Evolutionary conservation across 257 asterid genomes (phyloP), one percentile per base, ranked within the genome.

Genomic region (Vinca minor): DNA sequence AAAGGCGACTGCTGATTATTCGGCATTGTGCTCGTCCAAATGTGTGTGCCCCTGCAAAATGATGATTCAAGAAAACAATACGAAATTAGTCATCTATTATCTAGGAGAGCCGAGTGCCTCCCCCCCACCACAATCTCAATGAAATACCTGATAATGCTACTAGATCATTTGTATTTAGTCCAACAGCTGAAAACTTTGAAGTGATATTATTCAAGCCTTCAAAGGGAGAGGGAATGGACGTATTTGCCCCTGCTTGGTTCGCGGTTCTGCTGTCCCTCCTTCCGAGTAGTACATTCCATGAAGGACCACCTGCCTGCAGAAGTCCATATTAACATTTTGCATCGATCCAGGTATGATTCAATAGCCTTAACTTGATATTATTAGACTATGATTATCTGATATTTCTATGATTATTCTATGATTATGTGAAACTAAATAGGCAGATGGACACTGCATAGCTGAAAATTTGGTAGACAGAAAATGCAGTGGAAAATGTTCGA

Each of bases 41-140:
- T 6, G 92, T 84, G 73, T 87, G 95, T 4, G 92, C 92, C 41
- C 95, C 92, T 85, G 49, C 31, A 50, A n/a, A n/a, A 2, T 34
- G 48, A 14, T 2, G 44, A 35, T n/a, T 13, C 21, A 31, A 48
- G 9, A 8, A 50, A 49, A 13, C 2, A 38, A 8, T 3, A 15
- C 0, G 2, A n/a, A 41, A 17, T 54, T 2, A 7, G 25, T 20
- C 15, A 25, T 9, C 21, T 69, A 34, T 34, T 34, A n/a, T 34
- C 38, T 34, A 34, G n/a, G n/a, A n/a, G n/a, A n/a, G n/a, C n/a
- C n/a, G n/a, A n/a, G n/a, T n/a, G n/a, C n/a, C n/a, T n/a, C n/a
- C n/a, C n/a, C n/a, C n/a, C n/a, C n/a, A n/a, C n/a, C n/a, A n/a
- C n/a, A n/a, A 34, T 34, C 38, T 34, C 38, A 34, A 20, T 59